phyloP scores from a whole-genome alignment of 352 stramenopile genomes.

The Globisporangium okanoganense region DNA sequence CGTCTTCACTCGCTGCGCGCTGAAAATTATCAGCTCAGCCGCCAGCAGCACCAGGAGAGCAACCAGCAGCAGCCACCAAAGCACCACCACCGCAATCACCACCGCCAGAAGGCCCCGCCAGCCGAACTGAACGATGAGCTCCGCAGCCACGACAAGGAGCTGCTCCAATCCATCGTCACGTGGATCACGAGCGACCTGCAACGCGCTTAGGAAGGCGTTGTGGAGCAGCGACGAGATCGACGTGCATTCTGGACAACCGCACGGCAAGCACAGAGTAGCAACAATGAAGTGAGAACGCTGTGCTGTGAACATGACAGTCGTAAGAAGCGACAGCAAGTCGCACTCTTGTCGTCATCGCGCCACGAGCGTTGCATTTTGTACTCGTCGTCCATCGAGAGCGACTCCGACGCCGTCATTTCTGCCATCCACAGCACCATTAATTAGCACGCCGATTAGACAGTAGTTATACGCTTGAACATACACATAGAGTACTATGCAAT shows the following conservation, averaged over 20 bases:
- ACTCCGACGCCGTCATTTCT: slow-evolving; percentile 93
- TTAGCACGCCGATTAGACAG: neutral
- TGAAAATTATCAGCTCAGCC: slow-evolving; percentile 12
- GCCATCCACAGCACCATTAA: slow-evolving; percentile 6
- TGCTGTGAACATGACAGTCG: no score
- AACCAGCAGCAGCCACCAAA: neutral
- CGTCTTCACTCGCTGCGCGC: slow-evolving; percentile 40
- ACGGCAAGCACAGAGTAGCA: neutral
- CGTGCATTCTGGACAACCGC: slow-evolving; percentile 72
- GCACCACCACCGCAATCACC: neutral
- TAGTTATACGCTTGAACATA: no score
- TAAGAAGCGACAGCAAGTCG: neutral
- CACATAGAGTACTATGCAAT: no score
- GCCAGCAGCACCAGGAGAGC: slow-evolving; percentile 6
- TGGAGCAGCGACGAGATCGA: slow-evolving; percentile 20
- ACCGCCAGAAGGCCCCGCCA: neutral
- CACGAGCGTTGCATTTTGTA: slow-evolving; percentile 92
- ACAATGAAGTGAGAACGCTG: neutral
- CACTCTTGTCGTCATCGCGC: slow-evolving; percentile 89
- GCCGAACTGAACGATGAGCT: slow-evolving; percentile 14
- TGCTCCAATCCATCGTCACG: slow-evolving; percentile 38
- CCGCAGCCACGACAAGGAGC: slow-evolving; percentile 44
- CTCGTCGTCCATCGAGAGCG: slow-evolving; percentile 90
- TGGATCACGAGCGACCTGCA: slow-evolving; percentile 54
- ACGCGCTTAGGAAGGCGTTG: slow-evolving; percentile 2